phyloP scores from a whole-genome alignment of 768 basidiomycete species.

The Psilocybe azurescens region DNA sequence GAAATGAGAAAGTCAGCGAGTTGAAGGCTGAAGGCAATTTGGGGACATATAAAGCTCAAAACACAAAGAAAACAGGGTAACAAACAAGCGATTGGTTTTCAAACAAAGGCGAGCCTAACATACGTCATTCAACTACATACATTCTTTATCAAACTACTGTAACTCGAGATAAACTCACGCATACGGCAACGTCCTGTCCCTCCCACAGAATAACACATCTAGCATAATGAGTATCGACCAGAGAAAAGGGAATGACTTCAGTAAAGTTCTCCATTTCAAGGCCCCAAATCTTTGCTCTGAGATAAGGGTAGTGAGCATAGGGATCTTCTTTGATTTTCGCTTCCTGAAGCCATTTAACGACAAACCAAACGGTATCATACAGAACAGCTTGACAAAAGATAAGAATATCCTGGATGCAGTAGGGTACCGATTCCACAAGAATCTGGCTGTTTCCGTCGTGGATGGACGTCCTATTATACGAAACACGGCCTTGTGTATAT shows the following conservation, averaged over 20 bases:
- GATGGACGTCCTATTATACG: background rate
- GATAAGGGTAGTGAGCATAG: constrained; percentile 2
- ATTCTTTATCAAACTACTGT: too few species aligned
- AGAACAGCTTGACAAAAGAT: background rate
- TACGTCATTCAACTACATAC: too few species aligned
- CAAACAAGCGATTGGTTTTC: too few species aligned
- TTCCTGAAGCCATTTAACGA: background rate
- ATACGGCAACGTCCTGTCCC: too few species aligned
- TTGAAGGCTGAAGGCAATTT: too few species aligned
- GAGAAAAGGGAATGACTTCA: background rate
- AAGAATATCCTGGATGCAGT: constrained; percentile 8
- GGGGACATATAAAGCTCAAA: too few species aligned
- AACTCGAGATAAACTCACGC: too few species aligned
- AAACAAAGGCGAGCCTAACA: too few species aligned
- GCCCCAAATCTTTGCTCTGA: constrained; percentile 14
- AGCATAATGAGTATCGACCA: constrained; percentile 11
- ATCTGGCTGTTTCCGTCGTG: constrained; percentile 16
- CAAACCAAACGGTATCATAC: constrained; percentile 1
- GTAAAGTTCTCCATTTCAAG: background rate
- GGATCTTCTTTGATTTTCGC: constrained; percentile 3
- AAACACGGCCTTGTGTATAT: too few species aligned
- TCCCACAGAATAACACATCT: constrained; percentile 4
- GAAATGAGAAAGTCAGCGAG: too few species aligned
- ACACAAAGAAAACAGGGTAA: too few species aligned
- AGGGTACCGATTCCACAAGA: background rate